A percentile compares a stretch with the other conserved stretches of the same genome.
Evolutionary conservation across 163 green algal genomes (phyloP).

Genomic region (Scenedesmus sp.): DNA sequence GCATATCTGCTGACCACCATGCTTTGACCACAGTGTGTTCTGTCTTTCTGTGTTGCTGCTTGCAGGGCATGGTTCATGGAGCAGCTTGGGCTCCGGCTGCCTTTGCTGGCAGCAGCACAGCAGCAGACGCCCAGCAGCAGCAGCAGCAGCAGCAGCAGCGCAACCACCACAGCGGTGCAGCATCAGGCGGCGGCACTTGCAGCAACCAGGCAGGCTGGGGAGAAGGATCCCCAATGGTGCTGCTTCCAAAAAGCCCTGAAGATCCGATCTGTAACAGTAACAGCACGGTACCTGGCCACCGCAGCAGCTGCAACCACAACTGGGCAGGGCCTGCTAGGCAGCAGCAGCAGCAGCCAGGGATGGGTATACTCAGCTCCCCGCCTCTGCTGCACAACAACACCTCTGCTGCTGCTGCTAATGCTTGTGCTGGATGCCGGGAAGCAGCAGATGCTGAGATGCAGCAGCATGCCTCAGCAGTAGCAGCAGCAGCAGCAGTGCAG

Average conservation of each 20-base stretch:
- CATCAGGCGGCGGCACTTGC: neutral
- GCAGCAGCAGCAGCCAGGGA: neutral
- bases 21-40: neutral
- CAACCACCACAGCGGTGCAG: neutral
- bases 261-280: neutral
- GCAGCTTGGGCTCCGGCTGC: neutral
- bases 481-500: neutral
- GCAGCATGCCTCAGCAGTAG: neutral
- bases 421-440: neutral
- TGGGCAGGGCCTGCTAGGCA: neutral
- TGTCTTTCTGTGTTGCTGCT: too few relatives aligned
- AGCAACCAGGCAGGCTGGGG: neutral
- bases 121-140: neutral
- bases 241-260: neutral
- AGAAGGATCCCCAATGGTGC: neutral
- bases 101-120: neutral
- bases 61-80: neutral
- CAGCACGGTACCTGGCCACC: neutral
- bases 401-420: neutral
- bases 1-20: neutral
- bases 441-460: neutral
- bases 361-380: neutral
- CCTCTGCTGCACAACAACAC: neutral
- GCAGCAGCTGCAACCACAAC: slow-evolving; percentile 25
- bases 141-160: neutral